A percentile compares a stretch with the other conserved stretches of the same genome.
Evolutionary conservation across 1,139 yeast genomes (phyloP).

Genomic region (Yamadazyma buinensis): DNA sequence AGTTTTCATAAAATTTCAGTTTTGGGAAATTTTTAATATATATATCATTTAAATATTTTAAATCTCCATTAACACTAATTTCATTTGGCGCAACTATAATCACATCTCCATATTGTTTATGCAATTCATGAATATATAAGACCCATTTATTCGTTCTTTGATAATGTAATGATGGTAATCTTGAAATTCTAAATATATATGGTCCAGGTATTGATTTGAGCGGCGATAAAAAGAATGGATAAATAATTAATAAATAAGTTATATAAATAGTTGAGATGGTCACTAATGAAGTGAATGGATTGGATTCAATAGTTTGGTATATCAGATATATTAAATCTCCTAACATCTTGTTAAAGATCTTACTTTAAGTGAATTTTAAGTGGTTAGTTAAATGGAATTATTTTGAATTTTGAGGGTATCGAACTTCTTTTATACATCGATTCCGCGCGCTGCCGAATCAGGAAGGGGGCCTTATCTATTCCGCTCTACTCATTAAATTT

Average conservation of each 20-base stretch:
- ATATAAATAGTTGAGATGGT: conserved; percentile 4
- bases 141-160: conserved; percentile 56
- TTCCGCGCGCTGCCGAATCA: background rate
- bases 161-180: conserved; percentile 45
- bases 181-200: conserved; percentile 41
- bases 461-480: conserved; percentile 7
- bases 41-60: conserved; percentile 49
- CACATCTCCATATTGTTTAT: conserved; percentile 53
- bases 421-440: too few relatives aligned
- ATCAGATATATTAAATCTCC: conserved; percentile 1
- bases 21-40: conserved; percentile 60
- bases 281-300: conserved; percentile 3
- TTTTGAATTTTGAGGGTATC: too few relatives aligned
- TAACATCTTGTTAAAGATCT: too few relatives aligned
- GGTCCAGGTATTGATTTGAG: conserved; percentile 62
- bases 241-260: conserved; percentile 30
- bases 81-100: conserved; percentile 62
- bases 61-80: conserved; percentile 53
- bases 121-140: conserved; percentile 46
- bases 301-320: conserved; percentile 7
- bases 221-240: conserved; percentile 50
- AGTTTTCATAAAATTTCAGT: conserved; percentile 57
- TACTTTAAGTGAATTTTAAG: too few relatives aligned
- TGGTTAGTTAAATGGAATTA: background rate
- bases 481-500: too few relatives aligned